Percentiles rank a stretch among this genome's conserved stretches.
These are phyloP conservation scores for Trichoderma reesei DNA, from an alignment of 495 filamentous ascomycete species.

Conservation along the genomic window DNA sequence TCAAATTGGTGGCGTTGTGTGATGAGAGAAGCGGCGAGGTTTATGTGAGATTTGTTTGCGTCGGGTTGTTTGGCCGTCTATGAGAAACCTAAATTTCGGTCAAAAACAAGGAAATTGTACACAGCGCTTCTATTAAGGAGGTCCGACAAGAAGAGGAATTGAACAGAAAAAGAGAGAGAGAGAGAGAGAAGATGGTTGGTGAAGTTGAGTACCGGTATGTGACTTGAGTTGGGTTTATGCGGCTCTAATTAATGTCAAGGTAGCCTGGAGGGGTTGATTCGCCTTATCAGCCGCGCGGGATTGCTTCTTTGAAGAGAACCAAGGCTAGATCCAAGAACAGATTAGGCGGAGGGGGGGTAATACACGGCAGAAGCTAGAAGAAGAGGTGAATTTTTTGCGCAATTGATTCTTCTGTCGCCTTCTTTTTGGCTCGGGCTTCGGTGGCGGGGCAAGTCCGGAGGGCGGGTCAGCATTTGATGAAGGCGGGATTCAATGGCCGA, in stretches of 20 bases:
- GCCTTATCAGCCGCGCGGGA: conserved; percentile 4
- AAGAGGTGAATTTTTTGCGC: not conserved
- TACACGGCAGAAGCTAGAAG: not conserved
- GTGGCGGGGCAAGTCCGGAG: not conserved
- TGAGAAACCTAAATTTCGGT: too few relatives aligned
- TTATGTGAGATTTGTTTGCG: too few relatives aligned
- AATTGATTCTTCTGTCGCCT: not conserved
- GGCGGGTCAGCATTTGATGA: not conserved
- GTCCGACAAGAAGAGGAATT: not conserved
- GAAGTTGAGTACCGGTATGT: not conserved
- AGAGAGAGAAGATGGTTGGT: not conserved
- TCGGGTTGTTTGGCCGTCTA: too few relatives aligned
- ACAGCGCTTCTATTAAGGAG: too few relatives aligned
- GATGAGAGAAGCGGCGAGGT: too few relatives aligned
- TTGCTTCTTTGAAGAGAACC: not conserved
- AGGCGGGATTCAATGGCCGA: not conserved
- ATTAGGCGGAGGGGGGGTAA: not conserved
- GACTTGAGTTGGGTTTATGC: too few relatives aligned
- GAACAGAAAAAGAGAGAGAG: not conserved
- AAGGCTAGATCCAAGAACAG: too few relatives aligned
- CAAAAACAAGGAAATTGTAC: too few relatives aligned
- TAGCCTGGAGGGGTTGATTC: too few relatives aligned
- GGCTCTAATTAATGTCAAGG: too few relatives aligned
- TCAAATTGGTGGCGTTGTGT: too few relatives aligned
- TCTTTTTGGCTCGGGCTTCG: not conserved